Conservation (phyloP, 2,329 filamentous ascomycete genomes). For the Mycosphaerelloides madeirae region DNA sequence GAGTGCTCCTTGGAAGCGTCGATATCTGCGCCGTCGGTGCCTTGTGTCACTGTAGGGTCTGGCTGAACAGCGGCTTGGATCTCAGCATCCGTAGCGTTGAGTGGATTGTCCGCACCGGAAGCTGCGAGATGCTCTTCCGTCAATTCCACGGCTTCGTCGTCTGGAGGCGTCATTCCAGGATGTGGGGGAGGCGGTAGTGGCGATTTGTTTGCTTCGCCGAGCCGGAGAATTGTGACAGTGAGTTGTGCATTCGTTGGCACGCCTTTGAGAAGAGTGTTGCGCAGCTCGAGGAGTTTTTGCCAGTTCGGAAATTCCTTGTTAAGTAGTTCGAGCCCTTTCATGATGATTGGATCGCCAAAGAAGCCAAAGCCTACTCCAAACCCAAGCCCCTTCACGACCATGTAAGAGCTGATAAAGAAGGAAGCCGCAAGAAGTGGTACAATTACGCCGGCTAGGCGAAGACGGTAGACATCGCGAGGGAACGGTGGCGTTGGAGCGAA, state of each 20-base stretch:
- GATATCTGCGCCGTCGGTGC: slow-evolving; percentile 51
- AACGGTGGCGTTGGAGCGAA: slow-evolving; percentile 48
- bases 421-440: slow-evolving; percentile 42
- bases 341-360: slow-evolving; percentile 73
- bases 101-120: slow-evolving; percentile 50
- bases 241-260: slow-evolving; percentile 84
- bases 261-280: slow-evolving; percentile 72
- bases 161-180: slow-evolving; percentile 39
- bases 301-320: slow-evolving; percentile 64
- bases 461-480: slow-evolving; percentile 39
- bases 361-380: slow-evolving; percentile 69
- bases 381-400: slow-evolving; percentile 57
- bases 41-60: slow-evolving; percentile 43
- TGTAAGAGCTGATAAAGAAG: slow-evolving; percentile 46
- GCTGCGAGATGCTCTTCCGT: slow-evolving; percentile 48
- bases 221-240: slow-evolving; percentile 71
- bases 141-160: slow-evolving; percentile 49
- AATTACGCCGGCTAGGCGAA: slow-evolving; percentile 44
- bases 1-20: slow-evolving; percentile 46
- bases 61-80: slow-evolving; percentile 56
- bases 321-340: slow-evolving; percentile 54
- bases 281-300: slow-evolving; percentile 68
- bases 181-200: slow-evolving; percentile 62
- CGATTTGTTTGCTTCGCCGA: slow-evolving; percentile 75
- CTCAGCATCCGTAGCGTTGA: slow-evolving; percentile 62